These are phyloP conservation scores for Wickerhamomyces chambardii DNA, from an alignment of 805 yeast species.

Conservation along the genomic window DNA sequence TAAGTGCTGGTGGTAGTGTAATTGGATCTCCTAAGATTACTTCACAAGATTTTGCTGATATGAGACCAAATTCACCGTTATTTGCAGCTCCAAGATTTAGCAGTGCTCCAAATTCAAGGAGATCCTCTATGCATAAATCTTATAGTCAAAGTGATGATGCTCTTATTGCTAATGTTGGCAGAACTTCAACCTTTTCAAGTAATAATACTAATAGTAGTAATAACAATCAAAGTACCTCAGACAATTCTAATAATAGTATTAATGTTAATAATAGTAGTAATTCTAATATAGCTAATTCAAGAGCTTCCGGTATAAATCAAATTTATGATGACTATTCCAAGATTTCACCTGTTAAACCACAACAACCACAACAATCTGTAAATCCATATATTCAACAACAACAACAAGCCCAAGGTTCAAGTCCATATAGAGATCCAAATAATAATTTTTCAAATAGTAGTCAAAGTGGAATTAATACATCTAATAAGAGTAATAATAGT, in stretches of 20 bases:
- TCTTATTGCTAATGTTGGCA: not conserved
- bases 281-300: slow-evolving; percentile 2
- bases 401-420: slow-evolving; percentile 1
- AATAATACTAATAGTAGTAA: too few relatives aligned
- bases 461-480: not conserved
- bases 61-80: slow-evolving; percentile 17
- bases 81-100: slow-evolving; percentile 21
- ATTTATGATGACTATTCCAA: slow-evolving; percentile 22
- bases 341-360: slow-evolving; percentile 7
- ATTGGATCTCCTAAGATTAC: slow-evolving; percentile 37
- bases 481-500: too few relatives aligned
- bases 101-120: slow-evolving; percentile 7
- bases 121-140: slow-evolving; percentile 1
- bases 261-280: too few relatives aligned
- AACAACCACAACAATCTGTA: slow-evolving; percentile 1
- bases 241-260: too few relatives aligned
- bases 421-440: slow-evolving; percentile 1
- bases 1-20: slow-evolving; percentile 54
- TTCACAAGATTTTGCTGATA: slow-evolving; percentile 23
- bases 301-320: slow-evolving; percentile 21
- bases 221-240: too few relatives aligned
- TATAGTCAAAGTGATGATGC: not conserved
- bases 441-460: not conserved
- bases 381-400: slow-evolving; percentile 1
- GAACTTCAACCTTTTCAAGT: too few relatives aligned